Evolutionary conservation across 768 basidiomycete genomes (phyloP), one percentile per base, ranked within the genome.

Genomic region (Asterophora parasitica): DNA sequence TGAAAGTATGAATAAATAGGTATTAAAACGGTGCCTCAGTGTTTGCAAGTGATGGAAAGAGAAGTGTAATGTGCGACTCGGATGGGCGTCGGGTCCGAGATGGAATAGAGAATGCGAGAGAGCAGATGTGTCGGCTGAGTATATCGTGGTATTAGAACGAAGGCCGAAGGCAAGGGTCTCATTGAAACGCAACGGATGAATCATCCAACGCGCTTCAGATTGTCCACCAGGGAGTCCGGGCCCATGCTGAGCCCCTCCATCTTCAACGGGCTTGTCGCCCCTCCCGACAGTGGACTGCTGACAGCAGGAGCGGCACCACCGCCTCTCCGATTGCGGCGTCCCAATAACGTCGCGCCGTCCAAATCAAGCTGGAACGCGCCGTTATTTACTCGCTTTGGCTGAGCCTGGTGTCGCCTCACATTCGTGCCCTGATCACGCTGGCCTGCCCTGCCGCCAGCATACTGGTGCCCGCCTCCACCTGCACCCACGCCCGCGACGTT

Each of bases 321-420:
- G 39, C 45, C 57, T 27, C 68, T 72, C 51, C 68, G 74, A 55
- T 82, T 81, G 49, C 88, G 69, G 54, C 87, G 68, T 10, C 88
- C 92, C 5, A 97, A 74, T 1, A 98, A 67, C 3, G 95, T 97
- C 17, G 96, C 91, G 49, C 77, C 82, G 56, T 88, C 80, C 44
- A 99, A 68, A 61, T 92, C 87, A 48, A 99, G 76, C 62, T 97
- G 90, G 59, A 99, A 99, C 7, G 61, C 72, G 42, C 34, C 47
- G 17, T 47, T 53, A 1, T 33, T 45, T 15, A 42, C 42, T 13
- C 54, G 56, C 45, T 52, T 51, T 31, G 51, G 51, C 15, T 28
- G 16, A 35, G 41, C 54, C 19, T 45, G 57, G 19, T 44, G 57
- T 44, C 41, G 50, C 40, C 44, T 55, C 9, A 46, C 47, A 8